Base-by-base conservation (phyloP, 2,329 filamentous ascomycete species). In the Colletotrichum navitas region DNA sequence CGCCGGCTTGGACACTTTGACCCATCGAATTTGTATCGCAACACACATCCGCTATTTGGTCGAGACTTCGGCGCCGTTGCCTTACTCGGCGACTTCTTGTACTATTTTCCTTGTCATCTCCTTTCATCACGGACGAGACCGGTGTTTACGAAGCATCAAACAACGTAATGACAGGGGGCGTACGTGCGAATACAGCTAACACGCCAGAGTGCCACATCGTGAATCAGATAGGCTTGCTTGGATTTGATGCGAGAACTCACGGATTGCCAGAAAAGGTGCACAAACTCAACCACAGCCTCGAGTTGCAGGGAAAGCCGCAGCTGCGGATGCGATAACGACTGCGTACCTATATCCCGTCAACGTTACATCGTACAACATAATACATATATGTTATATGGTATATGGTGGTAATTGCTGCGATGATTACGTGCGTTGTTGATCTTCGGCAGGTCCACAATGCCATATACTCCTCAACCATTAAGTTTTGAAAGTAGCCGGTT, bases 381-480 rank as follows among this genome's bases (percentile, higher is more conserved):
- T n/a, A 45, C 6, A n/a, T 2, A 5, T 6, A 10, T 21, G 1
- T n/a, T n/a, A n/a, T n/a, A 45, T 7, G 21, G 1, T 7, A 4
- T 21, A 10, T n/a, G 43, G 43, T n/a, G n/a, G 43, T 11, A n/a
- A 45, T 1, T 45, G 18, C 7, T 45, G 43, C 41, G 41, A 43
- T 41, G 39, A 10, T 43, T 21, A 3, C 41, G 41, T 43, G 41
- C 41, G 21, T 21, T 8, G 18, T 8, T 21, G 41, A 45, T 45
- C 43, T n/a, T n/a, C 43, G 4, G 21, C 18, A n/a, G 43, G 6
- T 45, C 43, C 43, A n/a, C 41, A n/a, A 45, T 10, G 21, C 21
- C 7, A 21, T 45, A 11, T 45, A n/a, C 43, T 11, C 43, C 18
- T 10, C 21, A 6, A 11, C 18, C 8, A n/a, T 10, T 11, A 7